Conservation (phyloP, 2,329 filamentous ascomycete genomes). For the Sporothrix phasma region DNA sequence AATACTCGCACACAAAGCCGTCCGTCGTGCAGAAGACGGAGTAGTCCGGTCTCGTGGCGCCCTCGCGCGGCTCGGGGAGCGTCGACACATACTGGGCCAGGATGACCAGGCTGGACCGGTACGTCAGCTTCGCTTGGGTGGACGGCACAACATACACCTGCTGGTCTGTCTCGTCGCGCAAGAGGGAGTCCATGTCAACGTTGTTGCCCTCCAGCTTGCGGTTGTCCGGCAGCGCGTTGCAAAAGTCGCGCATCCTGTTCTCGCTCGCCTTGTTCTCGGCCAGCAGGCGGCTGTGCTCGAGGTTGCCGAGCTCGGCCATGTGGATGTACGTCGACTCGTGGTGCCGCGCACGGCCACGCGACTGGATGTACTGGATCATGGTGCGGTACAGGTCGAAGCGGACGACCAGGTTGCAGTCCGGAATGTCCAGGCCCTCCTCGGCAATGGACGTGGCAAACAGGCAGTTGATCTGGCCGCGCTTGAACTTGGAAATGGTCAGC, state of each 20-base stretch:
- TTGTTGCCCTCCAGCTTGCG: slow-evolving; percentile 55
- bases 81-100: slow-evolving; percentile 65
- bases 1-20: slow-evolving; percentile 69
- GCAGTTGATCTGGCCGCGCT: slow-evolving; percentile 49
- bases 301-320: slow-evolving; percentile 68
- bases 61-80: slow-evolving; percentile 41
- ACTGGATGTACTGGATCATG: slow-evolving; percentile 92
- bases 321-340: slow-evolving; percentile 69
- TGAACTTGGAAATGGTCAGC: slow-evolving; percentile 57
- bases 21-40: slow-evolving; percentile 39
- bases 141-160: slow-evolving; percentile 49
- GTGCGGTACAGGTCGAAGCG: slow-evolving; percentile 83
- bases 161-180: slow-evolving; percentile 40
- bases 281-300: slow-evolving; percentile 45
- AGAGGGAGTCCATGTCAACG: slow-evolving; percentile 44
- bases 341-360: slow-evolving; percentile 75
- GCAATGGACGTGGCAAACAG: slow-evolving; percentile 57
- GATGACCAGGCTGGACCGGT: slow-evolving; percentile 59
- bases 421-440: slow-evolving; percentile 59
- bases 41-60: slow-evolving; percentile 43
- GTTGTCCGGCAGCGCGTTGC: slow-evolving; percentile 62
- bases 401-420: slow-evolving; percentile 56
- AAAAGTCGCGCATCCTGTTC: slow-evolving; percentile 62
- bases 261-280: slow-evolving; percentile 52
- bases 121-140: slow-evolving; percentile 72